Base-by-base conservation (phyloP, 345 rosid species). In the Eucalyptus marginata region DNA sequence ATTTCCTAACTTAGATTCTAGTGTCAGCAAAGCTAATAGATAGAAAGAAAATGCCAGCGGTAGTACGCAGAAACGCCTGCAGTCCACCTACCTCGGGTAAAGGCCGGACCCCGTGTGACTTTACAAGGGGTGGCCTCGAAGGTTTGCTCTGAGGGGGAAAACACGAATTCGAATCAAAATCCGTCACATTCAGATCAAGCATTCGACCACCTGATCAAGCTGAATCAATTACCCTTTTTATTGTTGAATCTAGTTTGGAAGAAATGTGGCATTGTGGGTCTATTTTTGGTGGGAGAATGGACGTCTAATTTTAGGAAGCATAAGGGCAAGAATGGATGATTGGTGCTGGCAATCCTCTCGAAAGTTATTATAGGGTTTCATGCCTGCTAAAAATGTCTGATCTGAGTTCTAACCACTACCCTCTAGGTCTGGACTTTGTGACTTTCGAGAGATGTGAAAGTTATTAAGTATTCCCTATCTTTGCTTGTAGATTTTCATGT, bases 61-160 rank as follows among this genome's bases (percentile, higher is more conserved):
- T 1, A 17, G n/a, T 1, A 25, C 5, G 64, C 64, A 5, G 25
- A 58, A 58, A 27, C 4, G 22, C 8, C n/a, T n/a, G 7, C 1
- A 4, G 79, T 66, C 40, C 79, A 15, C 20, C 40, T 15, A 8
- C 79, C 16, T n/a, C 3, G 22, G 79, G 22, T 15, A 36, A 31
- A 66, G 22, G 79, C 79, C 9, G 4, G 79, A 31, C 40, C 10
- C 40, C 8, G 51, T 3, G 3, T 14, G 4, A 31, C 22, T 66
- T 31, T 16, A 66, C 2, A 2, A 7, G 79, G 14, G 20, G 40
- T 15, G 79, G 20, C 79, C 22, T 31, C 10, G 15, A 66, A 31
- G 76, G 33, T 36, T 62, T 7, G 76, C 10, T 64, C 8, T n/a
- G 5, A 13, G 16, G 9, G 36, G 2, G 9, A 36, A 7, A n/a